Evolutionary conservation across 2,329 filamentous ascomycete species (phyloP), one percentile per base, ranked within the genome.

Genomic region (Mycosphaerelloides madeirae): DNA sequence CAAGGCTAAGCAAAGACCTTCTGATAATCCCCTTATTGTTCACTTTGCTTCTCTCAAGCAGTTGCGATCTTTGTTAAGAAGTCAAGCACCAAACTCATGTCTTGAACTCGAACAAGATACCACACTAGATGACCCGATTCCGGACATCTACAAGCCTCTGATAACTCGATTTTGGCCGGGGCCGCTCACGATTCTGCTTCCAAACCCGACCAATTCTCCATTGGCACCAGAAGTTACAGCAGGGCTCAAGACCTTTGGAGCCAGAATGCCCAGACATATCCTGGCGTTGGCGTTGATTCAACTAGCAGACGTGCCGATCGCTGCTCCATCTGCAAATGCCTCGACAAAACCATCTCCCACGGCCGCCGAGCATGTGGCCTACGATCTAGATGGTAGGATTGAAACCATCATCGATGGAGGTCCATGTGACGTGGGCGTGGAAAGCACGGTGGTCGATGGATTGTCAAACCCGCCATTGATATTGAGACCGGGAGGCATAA

Each of bases 391-490:
- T 29, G 88, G 88, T 0, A 79, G 84, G 38, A 94, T 98, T 53
- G 81, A 86, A 57, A 73, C 91, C 5, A 93, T 98, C 45, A 71
- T 98, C 0, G 91, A 98, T 55, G 93, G 91, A 2, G 93, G 93
- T 0, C 70, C 82, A 0, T 97, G 90, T 59, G 76, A 78, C 15
- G 88, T 98, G 9, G 93, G 93, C 1, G 89, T 98, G 1, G 93
- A 98, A 68, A 96, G 89, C 63, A 98, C 93, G 0, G 93, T 98
- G 1, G 89, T 98, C 1, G 93, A 97, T 60, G 93, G 93, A 0
- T 70, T 97, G 12, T 87, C 81, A 46, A 69, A 78, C 37, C 90
- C 91, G 6, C 93, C 93, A 0, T 79, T 84, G 2, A 80, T 98
- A 28, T 71, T 98, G 28, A 72, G 93, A 35, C 93, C 93, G 0